Base-by-base conservation (phyloP, 768 basidiomycete species). In the Lentinula detonsa region DNA sequence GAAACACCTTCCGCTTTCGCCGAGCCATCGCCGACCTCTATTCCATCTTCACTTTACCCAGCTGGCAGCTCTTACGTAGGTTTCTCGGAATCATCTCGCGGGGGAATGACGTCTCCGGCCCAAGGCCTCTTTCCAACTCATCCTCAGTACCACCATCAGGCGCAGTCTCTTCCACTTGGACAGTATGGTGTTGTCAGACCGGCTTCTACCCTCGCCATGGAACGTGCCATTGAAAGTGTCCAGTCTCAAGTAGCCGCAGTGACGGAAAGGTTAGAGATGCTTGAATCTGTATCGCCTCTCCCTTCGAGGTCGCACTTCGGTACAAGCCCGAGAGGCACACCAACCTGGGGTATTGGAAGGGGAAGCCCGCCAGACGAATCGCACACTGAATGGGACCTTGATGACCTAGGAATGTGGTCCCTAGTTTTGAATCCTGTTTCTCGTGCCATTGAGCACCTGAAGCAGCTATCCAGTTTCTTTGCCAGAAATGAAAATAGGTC, bases 361-460 rank as follows among this genome's bases (percentile, higher is more conserved):
- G 74, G 75, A 37, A 82, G 80, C 39, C 80, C 81, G 5, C 67
- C 75, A 37, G 69, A 71, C 43, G 67, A 73, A 37, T 73, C 71
- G 35, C 62, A 39, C 10, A 71, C 72, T 35, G 72, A 78, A 18
- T 90, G 87, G 86, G 87, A 91, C 68, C 68, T 90, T n/a, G 82
- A 90, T 54, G 90, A 93, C 69, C 76, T 93, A 69, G 92, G 92
- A 51, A 81, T 93, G 76, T 94, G 92, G 92, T 83, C 91, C 6
- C 66, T 87, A 49, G 75, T 92, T 15, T 74, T 91, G 5, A 84
- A 81, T 62, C 90, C 90, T 9, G 57, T 91, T 11, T 72, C 81
- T n/a, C 78, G 78, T 34, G 78, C 81, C 21, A 62, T 85, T 13
- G 75, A 76, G 10, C 70, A 71, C 23, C 64, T 90, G 42, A 81